Percentiles rank a stretch among this genome's conserved stretches.
Conservation (phyloP, 2,329 filamentous ascomycete genomes). For the Mariannaea elegans region DNA sequence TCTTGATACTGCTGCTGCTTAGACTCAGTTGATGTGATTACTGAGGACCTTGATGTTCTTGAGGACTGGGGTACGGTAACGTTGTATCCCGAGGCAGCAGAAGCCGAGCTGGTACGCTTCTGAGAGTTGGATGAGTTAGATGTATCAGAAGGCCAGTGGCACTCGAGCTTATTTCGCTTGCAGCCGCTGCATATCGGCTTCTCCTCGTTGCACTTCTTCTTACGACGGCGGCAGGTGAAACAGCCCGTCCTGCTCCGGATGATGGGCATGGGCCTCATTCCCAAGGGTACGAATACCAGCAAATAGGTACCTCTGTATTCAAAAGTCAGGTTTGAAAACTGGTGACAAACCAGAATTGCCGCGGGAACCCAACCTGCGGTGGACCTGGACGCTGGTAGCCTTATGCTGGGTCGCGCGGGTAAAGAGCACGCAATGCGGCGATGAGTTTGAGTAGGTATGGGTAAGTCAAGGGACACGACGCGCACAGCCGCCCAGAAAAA, state of each 20-base stretch:
- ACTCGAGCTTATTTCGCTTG: slow-evolving; percentile 61
- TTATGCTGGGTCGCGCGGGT: slow-evolving; percentile 7
- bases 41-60: slow-evolving; percentile 23
- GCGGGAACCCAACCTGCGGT: neutral
- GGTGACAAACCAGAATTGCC: slow-evolving; percentile 10
- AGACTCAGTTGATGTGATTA: slow-evolving; percentile 21
- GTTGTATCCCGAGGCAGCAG: slow-evolving; percentile 10
- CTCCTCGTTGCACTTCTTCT: slow-evolving; percentile 64
- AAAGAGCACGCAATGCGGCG: slow-evolving; percentile 1
- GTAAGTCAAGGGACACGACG: neutral
- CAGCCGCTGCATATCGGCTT: slow-evolving; percentile 63
- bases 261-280: slow-evolving; percentile 46
- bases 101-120: slow-evolving; percentile 17
- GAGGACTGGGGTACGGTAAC: neutral
- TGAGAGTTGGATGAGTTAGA: slow-evolving; percentile 21
- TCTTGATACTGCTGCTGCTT: slow-evolving; percentile 6
- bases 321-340: neutral
- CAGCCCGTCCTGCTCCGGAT: slow-evolving; percentile 53
- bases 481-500: slow-evolving; percentile 5
- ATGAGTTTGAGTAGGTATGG: neutral
- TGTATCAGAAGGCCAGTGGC: slow-evolving; percentile 53
- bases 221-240: slow-evolving; percentile 60
- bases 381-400: neutral
- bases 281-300: neutral
- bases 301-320: neutral